Conservation (phyloP, 169 alveolate genomes). For the Plasmodium reichenowi region DNA sequence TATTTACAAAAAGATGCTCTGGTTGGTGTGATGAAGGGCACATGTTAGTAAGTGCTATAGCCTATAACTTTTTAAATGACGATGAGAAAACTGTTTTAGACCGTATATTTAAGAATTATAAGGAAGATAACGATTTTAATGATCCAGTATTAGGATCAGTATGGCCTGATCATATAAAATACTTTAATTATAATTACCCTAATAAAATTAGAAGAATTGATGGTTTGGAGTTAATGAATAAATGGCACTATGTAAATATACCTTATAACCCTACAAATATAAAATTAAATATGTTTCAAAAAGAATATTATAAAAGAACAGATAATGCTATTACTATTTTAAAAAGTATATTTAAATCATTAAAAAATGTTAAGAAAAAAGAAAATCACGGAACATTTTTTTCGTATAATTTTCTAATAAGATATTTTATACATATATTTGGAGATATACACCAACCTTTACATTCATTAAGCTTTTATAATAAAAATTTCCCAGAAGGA, state of each 20-base stretch:
- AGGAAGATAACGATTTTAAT: slow-evolving; percentile 75
- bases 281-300: slow-evolving; percentile 16
- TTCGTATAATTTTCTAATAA: slow-evolving; percentile 74
- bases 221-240: slow-evolving; percentile 47
- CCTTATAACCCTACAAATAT: slow-evolving; percentile 50
- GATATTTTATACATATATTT: slow-evolving; percentile 87
- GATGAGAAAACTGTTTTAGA: slow-evolving; percentile 18
- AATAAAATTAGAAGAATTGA: slow-evolving; percentile 39
- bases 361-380: slow-evolving; percentile 29
- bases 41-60: slow-evolving; percentile 56
- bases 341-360: slow-evolving; percentile 27
- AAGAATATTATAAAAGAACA: slow-evolving; percentile 20
- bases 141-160: slow-evolving; percentile 77
- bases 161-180: slow-evolving; percentile 83
- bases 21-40: slow-evolving; percentile 77
- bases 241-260: slow-evolving; percentile 46
- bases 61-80: slow-evolving; percentile 24
- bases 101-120: slow-evolving; percentile 39
- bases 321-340: slow-evolving; percentile 40
- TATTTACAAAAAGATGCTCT: slow-evolving; percentile 4
- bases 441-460: slow-evolving; percentile 92
- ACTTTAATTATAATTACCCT: slow-evolving; percentile 16
- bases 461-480: slow-evolving; percentile 79
- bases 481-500: slow-evolving; percentile 82
- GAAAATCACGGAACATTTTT: slow-evolving; percentile 67